These are phyloP conservation scores for Penicilliopsis zonata DNA, from an alignment of 495 filamentous ascomycete genomes.

Conservation along the genomic window DNA sequence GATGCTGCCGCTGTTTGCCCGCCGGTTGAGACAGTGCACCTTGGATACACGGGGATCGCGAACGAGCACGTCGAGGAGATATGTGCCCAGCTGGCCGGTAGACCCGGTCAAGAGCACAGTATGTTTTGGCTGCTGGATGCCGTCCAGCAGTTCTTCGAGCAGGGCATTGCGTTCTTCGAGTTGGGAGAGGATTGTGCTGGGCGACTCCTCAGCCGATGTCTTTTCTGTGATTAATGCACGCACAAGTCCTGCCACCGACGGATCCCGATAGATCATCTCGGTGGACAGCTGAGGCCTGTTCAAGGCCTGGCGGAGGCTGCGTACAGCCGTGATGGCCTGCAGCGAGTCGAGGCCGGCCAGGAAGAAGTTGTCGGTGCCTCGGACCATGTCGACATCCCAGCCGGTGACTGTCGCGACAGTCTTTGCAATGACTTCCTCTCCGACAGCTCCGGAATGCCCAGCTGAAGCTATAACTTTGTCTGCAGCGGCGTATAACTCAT, in stretches of 20 bases:
- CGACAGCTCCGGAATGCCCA: no score
- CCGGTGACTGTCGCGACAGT: background rate
- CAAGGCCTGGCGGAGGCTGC: conserved; percentile 1
- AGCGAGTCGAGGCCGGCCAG: conserved; percentile 11
- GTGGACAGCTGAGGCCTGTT: background rate
- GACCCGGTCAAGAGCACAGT: conserved; percentile 20
- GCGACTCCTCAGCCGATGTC: background rate
- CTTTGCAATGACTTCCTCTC: no score
- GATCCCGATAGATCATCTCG: conserved; percentile 2
- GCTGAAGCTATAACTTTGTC: no score
- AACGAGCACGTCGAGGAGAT: conserved; percentile 13
- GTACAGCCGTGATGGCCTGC: conserved; percentile 3
- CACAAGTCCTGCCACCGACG: conserved; percentile 1
- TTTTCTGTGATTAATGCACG: no score
- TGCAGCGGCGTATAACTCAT: conserved; percentile 20
- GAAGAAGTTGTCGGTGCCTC: conserved; percentile 7
- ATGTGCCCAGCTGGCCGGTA: conserved; percentile 17
- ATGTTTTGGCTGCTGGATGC: no score
- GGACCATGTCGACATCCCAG: no score
- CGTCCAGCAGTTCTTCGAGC: background rate
- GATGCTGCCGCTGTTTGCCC: conserved; percentile 15
- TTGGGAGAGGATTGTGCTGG: background rate
- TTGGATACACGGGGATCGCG: conserved; percentile 3
- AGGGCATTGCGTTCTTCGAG: background rate
- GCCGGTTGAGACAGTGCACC: conserved; percentile 15